A percentile compares a stretch with the other conserved stretches of the same genome.
phyloP scores from a whole-genome alignment of 169 alveolate genomes.

The Eimeria zaria region DNA sequence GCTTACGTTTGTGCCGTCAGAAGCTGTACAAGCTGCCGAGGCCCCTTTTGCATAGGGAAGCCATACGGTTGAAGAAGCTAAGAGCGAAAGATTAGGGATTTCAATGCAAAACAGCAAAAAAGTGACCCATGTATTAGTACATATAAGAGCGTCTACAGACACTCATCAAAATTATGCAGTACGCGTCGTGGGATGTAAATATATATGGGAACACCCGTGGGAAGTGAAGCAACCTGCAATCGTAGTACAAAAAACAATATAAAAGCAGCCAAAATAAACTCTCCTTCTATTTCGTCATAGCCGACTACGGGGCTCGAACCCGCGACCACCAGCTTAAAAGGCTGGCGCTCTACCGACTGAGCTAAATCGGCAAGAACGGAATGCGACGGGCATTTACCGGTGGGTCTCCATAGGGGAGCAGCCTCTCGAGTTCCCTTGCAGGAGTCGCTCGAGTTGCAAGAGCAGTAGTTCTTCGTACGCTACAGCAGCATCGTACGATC shows the following conservation, averaged over 20 bases:
- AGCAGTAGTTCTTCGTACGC: too few relatives aligned
- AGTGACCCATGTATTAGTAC: not conserved
- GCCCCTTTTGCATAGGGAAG: not conserved
- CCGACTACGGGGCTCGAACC: slow-evolving; percentile 99
- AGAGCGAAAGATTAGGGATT: not conserved
- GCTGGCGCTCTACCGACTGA: slow-evolving; percentile 99
- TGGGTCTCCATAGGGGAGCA: too few relatives aligned
- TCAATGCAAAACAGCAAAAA: not conserved
- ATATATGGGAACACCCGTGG: not conserved
- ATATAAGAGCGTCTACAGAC: not conserved
- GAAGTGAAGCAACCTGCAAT: not conserved
- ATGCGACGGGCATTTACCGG: too few relatives aligned
- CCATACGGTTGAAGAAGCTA: not conserved
- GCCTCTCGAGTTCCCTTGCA: not conserved
- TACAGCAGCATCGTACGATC: too few relatives aligned
- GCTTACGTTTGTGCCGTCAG: not conserved
- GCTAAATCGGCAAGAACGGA: slow-evolving; percentile 97
- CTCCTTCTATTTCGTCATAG: not conserved
- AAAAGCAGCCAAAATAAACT: too few relatives aligned
- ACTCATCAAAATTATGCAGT: not conserved
- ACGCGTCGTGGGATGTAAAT: not conserved
- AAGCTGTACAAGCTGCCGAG: not conserved
- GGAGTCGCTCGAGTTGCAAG: too few relatives aligned
- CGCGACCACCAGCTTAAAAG: slow-evolving; percentile 99
- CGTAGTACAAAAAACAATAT: not conserved